A percentile compares a stretch with the other conserved stretches of the same genome.
Evolutionary conservation across 2,329 filamentous ascomycete species (phyloP).

Genomic region (Rhynchosporium secalis): DNA sequence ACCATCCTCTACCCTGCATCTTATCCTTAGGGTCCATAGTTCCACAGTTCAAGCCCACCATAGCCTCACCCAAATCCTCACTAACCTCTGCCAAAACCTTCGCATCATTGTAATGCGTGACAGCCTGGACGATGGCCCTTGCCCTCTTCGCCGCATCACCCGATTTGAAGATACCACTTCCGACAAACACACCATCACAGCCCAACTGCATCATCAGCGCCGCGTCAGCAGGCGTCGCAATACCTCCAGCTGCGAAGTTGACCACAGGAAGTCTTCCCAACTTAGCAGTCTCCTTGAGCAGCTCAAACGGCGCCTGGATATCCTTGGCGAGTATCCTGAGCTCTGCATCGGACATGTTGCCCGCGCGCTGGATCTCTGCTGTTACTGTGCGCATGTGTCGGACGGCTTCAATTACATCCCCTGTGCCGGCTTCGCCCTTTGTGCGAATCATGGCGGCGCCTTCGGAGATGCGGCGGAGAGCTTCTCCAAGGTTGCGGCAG

Average conservation of each 20-base stretch:
- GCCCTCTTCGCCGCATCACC: constrained; percentile 88
- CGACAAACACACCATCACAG: constrained; percentile 97
- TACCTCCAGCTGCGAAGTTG: constrained; percentile 96
- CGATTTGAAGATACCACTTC: constrained; percentile 95
- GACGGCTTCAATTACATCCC: constrained; percentile 95
- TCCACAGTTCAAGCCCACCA: constrained; percentile 91
- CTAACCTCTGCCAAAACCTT: constrained; percentile 85
- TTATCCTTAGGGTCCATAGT: constrained; percentile 77
- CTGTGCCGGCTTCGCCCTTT: constrained; percentile 96
- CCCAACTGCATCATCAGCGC: constrained; percentile 99
- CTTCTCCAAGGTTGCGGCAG: constrained; percentile 91
- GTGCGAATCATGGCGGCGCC: constrained; percentile 98
- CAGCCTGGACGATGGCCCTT: constrained; percentile 90
- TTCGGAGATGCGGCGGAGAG: constrained; percentile 84
- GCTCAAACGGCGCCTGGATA: constrained; percentile 72
- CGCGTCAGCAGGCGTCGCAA: constrained; percentile 98
- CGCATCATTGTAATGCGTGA: constrained; percentile 84
- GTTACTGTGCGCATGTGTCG: constrained; percentile 93
- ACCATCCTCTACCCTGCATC: constrained; percentile 86
- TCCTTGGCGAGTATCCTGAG: constrained; percentile 79
- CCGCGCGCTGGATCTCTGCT: constrained; percentile 73
- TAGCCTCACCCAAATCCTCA: constrained; percentile 90
- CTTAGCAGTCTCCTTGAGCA: constrained; percentile 85
- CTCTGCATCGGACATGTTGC: constrained; percentile 65
- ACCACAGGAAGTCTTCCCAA: constrained; percentile 89